A percentile compares a stretch with the other conserved stretches of the same genome.
Evolutionary conservation across 345 rosid species (phyloP).

Genomic region (Acer negundo): DNA sequence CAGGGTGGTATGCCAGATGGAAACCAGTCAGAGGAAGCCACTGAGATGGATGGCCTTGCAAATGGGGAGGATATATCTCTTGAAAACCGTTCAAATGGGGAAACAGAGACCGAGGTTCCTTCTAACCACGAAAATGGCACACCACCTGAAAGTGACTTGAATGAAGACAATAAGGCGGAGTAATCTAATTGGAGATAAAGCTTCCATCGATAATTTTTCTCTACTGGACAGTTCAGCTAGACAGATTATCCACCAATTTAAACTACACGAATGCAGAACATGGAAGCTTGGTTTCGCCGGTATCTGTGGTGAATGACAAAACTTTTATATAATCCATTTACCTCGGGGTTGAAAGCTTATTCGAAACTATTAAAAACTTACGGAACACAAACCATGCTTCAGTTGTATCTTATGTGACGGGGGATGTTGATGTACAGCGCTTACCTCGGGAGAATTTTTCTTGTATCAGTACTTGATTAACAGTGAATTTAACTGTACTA

Average conservation of each 20-base stretch:
- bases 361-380: neutral
- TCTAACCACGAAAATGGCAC: slow-evolving; percentile 12
- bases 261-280: too few species aligned
- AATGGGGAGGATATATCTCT: slow-evolving; percentile 33
- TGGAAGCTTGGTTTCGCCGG: neutral
- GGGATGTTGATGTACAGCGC: neutral
- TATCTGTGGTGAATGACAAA: neutral
- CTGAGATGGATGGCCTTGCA: slow-evolving; percentile 30
- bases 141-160: slow-evolving; percentile 28
- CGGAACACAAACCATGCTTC: too few species aligned
- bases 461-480: too few species aligned
- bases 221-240: neutral
- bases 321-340: neutral
- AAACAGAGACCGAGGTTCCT: slow-evolving; percentile 22
- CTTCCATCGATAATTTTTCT: neutral
- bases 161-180: slow-evolving; percentile 27
- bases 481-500: too few species aligned
- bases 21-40: slow-evolving; percentile 33
- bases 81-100: slow-evolving; percentile 20
- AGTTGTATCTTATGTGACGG: neutral
- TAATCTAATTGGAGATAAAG: neutral
- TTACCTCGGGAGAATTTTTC: too few species aligned
- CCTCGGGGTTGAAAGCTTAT: neutral
- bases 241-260: neutral
- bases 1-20: slow-evolving; percentile 16